phyloP scores from a whole-genome alignment of 2,329 filamentous ascomycete species.

The Sporothrix phasma region DNA sequence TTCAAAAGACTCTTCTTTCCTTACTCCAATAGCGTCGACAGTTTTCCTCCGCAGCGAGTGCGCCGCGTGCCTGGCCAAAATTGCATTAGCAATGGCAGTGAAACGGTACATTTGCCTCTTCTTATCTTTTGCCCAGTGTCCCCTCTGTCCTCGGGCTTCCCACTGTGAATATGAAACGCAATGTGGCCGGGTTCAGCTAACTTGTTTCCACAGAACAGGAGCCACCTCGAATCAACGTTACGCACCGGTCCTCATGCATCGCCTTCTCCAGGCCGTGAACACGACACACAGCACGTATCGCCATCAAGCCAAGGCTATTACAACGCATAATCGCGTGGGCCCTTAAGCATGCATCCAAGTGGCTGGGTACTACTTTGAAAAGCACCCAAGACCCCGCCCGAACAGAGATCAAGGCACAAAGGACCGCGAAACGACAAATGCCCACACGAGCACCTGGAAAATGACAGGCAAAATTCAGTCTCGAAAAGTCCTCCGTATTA shows the following conservation, averaged over 20 bases:
- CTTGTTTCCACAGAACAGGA: background rate
- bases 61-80: background rate
- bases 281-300: no score
- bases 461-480: no score
- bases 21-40: no score
- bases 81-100: background rate
- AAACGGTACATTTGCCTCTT: background rate
- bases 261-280: no score
- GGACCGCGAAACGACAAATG: background rate
- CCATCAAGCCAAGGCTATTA: no score
- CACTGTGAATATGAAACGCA: background rate
- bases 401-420: background rate
- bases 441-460: background rate
- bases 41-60: background rate
- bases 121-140: background rate
- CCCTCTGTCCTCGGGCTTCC: background rate
- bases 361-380: background rate
- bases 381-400: background rate
- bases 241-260: background rate
- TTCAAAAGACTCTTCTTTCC: no score
- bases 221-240: background rate
- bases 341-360: background rate
- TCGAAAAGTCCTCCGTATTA: slow-evolving; percentile 6
- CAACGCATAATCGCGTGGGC: no score
- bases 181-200: background rate